A percentile compares a stretch with the other conserved stretches of the same genome.
phyloP scores from a whole-genome alignment of 257 asterid species.

The Paulownia fortunei region DNA sequence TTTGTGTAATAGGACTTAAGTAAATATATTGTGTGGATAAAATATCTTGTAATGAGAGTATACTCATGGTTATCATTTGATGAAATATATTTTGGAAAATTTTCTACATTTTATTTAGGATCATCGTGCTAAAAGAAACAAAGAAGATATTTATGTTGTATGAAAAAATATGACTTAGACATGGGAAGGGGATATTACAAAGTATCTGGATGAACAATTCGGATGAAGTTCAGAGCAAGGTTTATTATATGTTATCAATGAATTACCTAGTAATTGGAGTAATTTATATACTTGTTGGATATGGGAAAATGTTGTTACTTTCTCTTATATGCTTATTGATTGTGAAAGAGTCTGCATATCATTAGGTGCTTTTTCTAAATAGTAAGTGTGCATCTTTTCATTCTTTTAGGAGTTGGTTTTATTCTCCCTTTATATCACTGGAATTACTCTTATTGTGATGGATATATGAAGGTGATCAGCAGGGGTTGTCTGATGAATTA shows the following conservation, averaged over 20 bases:
- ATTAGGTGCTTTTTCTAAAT: neutral
- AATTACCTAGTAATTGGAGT: neutral
- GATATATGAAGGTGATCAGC: neutral
- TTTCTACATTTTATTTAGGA: neutral
- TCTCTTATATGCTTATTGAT: neutral
- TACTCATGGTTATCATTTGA: neutral
- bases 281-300: neutral
- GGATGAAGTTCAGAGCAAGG: neutral
- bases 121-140: neutral
- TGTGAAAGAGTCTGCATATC: neutral
- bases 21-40: neutral
- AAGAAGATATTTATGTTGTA: neutral
- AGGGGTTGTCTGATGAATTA: neutral
- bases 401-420: neutral
- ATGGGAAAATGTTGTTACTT: neutral
- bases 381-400: neutral
- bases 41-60: neutral
- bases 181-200: neutral
- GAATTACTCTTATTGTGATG: neutral
- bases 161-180: neutral
- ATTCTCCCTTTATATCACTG: neutral
- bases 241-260: neutral
- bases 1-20: neutral
- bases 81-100: neutral
- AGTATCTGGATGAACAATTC: neutral